phyloP scores from a whole-genome alignment of 192 early-diverging fungal species.

The Coemansia sp. region DNA sequence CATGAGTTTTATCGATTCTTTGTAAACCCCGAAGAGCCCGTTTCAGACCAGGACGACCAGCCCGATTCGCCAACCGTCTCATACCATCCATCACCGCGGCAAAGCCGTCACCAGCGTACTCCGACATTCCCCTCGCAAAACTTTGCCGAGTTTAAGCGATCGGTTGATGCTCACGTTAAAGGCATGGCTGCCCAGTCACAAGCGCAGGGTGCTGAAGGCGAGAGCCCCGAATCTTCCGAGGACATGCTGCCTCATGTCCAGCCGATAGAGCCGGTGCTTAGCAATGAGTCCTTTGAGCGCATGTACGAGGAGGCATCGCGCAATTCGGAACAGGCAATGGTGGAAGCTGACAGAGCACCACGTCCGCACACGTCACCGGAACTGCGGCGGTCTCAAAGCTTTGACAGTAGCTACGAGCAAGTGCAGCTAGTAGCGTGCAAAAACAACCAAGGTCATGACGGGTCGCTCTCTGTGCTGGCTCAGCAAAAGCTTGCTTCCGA shows the following conservation, averaged over 20 bases:
- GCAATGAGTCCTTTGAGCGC: slow-evolving; percentile 6
- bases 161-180: not conserved
- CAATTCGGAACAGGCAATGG: not conserved
- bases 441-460: slow-evolving; percentile 48
- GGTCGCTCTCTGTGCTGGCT: slow-evolving; percentile 34
- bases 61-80: slow-evolving; percentile 41
- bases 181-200: not conserved
- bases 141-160: slow-evolving; percentile 8
- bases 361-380: not conserved
- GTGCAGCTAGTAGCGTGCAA: not conserved
- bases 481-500: slow-evolving; percentile 39
- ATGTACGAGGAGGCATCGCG: not conserved
- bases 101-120: slow-evolving; percentile 25
- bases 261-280: not conserved
- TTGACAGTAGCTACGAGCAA: not conserved
- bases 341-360: not conserved
- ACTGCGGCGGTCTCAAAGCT: not conserved
- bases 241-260: not conserved
- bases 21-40: slow-evolving; percentile 44
- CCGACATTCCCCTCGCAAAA: slow-evolving; percentile 25
- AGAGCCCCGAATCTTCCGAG: not conserved
- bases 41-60: slow-evolving; percentile 36
- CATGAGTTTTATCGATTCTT: slow-evolving; percentile 41
- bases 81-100: slow-evolving; percentile 14
- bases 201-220: not conserved